A percentile compares a stretch with the other conserved stretches of the same genome.
phyloP scores from a whole-genome alignment of 2,329 filamentous ascomycete genomes.

The Exophiala alcalophila region DNA sequence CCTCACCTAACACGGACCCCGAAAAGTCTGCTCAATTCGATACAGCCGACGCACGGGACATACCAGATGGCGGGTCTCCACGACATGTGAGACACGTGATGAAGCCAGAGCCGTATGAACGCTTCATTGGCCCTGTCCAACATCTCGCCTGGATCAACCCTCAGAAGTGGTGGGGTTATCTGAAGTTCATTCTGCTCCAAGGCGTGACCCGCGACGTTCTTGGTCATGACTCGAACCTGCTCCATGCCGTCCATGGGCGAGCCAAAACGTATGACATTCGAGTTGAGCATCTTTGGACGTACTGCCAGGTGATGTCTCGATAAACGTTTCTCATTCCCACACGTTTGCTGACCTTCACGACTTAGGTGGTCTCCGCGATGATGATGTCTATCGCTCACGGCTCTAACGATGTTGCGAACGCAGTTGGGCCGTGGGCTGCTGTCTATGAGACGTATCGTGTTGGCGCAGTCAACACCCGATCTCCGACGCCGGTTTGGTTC shows the following conservation, averaged over 20 bases:
- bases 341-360: too few species aligned
- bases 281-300: conserved; percentile 60
- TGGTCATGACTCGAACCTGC: background rate
- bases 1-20: too few species aligned
- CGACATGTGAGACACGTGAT: too few species aligned
- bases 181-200: conserved; percentile 16
- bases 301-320: too few species aligned
- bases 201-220: background rate
- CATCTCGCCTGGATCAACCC: conserved; percentile 17
- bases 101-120: conserved; percentile 14
- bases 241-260: conserved; percentile 42
- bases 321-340: too few species aligned
- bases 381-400: conserved; percentile 58
- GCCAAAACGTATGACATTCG: conserved; percentile 66
- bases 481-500: conserved; percentile 69
- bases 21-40: too few species aligned
- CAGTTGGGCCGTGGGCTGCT: conserved; percentile 65
- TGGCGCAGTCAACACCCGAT: conserved; percentile 60
- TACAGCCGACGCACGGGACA: conserved; percentile 5
- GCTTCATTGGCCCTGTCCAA: conserved; percentile 12
- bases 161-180: conserved; percentile 6
- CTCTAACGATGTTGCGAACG: conserved; percentile 72
- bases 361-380: conserved; percentile 52
- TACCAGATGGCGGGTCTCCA: too few species aligned
- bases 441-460: conserved; percentile 66